Conservation (phyloP, 768 basidiomycete species). For the Russula olivacea region DNA sequence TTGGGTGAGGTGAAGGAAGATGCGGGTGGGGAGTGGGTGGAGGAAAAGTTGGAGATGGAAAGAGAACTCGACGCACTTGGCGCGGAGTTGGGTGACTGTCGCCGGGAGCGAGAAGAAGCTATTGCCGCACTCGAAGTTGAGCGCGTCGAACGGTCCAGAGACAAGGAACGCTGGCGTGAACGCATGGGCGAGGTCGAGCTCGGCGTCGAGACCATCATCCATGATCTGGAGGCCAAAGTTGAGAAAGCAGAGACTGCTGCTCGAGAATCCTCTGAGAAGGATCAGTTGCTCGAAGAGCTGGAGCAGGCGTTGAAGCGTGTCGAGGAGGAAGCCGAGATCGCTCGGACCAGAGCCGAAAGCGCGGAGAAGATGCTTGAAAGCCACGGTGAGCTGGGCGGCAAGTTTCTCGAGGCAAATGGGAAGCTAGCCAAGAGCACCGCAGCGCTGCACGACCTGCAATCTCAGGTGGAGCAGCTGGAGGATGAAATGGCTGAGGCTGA, state of each 20-base stretch:
- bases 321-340: slow-evolving; percentile 49
- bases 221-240: slow-evolving; percentile 54
- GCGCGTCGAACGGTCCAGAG: slow-evolving; percentile 49
- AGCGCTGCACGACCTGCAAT: slow-evolving; percentile 55
- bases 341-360: slow-evolving; percentile 54
- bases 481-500: slow-evolving; percentile 52
- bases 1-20: slow-evolving; percentile 63
- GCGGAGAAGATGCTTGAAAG: slow-evolving; percentile 59
- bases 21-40: slow-evolving; percentile 58
- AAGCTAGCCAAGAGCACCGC: slow-evolving; percentile 48
- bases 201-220: slow-evolving; percentile 61
- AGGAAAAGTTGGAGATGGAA: slow-evolving; percentile 58
- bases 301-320: slow-evolving; percentile 42
- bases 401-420: slow-evolving; percentile 60
- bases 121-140: slow-evolving; percentile 48
- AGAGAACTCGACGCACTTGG: slow-evolving; percentile 32
- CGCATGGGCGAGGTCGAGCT: slow-evolving; percentile 66
- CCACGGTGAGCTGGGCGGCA: slow-evolving; percentile 62
- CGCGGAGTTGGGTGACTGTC: slow-evolving; percentile 35
- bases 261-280: slow-evolving; percentile 37
- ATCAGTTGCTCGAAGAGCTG: slow-evolving; percentile 39
- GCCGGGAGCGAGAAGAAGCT: slow-evolving; percentile 36
- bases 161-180: slow-evolving; percentile 65
- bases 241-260: slow-evolving; percentile 46
- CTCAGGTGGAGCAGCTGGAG: slow-evolving; percentile 56